Base-by-base conservation (phyloP, 352 stramenopile species). In the Globisporangium paroecandrum region DNA sequence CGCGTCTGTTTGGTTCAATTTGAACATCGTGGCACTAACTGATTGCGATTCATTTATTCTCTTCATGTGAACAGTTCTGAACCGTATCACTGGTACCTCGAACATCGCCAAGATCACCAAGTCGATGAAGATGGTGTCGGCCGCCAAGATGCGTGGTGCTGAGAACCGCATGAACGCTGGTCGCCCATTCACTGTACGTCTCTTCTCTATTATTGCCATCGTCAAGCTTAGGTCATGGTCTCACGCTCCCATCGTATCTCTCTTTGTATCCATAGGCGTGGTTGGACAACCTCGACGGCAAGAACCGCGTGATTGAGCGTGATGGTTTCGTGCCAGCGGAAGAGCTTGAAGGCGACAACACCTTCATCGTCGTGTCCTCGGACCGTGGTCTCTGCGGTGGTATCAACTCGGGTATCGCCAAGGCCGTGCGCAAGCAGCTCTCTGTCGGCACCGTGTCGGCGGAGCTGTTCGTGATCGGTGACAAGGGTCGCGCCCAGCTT, bases 81-180 rank as follows among this genome's bases (percentile, higher is more conserved):
- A 98, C 83, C 96, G 98, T 76, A 99, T 99, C 74, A 87, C 89
- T 66, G 97, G 97, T 24, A 99, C 98, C 38, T 98, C 98, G 71
- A 99, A 99, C 90, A 99, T 99, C 68, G 89, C 94, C 73, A 99
- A 99, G 89, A 99, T 99, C 85, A 99, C 98, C 58, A 97, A 97
- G 82, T 99, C 97, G 62, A 99, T 99, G 97, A 99, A 99, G 85
- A 99, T 99, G 97, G 98, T 99, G 79, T 99, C 97, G 66, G 97
- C 98, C 54, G 97, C 97, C 67, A 99, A 99, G 89, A 96, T 99
- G 73, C 97, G 98, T 77, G 97, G 97, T 68, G 97, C 98, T 66
- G 96, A 99, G 74, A 87, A 93, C 66, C 84, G 91, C 59, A 85
- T 98, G 69, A 82, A 76, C 57, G 79, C 78, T 10, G 94, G 87